Base-by-base conservation (phyloP, 2,329 filamentous ascomycete species). In the Diaporthe amygdali region DNA sequence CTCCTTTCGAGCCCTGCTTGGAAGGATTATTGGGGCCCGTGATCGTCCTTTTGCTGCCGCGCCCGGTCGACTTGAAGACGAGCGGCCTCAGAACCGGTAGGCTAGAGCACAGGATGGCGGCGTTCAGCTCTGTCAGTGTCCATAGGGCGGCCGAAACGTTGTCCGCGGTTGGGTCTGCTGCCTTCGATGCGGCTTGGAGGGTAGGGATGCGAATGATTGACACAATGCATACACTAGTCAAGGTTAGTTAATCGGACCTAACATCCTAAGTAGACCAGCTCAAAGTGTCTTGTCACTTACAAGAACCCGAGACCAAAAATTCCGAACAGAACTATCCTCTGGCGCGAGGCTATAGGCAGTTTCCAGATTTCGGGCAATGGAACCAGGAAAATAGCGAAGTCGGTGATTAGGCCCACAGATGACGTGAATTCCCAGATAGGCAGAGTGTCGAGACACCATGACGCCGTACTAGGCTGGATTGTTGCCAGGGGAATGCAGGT, bases 261-360 rank as follows among this genome's bases (percentile, higher is more conserved):
- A 34, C 1, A 14, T 5, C 20, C 1, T 32, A 30, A 27, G 2
- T 2, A 10, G 14, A 12, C 17, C 5, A 32, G 30, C 2, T 1
- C 49, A 52, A 8, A n/a, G 14, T 25, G 12, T 20, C 30, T 15
- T 32, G 32, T 10, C 14, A 77, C 76, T 74, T 69, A 80, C 78
- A 79, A 77, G 72, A 80, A 80, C 7, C 79, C 79, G 12, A 80
- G 75, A 37, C 76, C 75, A 49, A 80, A 80, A 44, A 80, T 76
- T 17, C 73, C 74, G 12, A 78, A 69, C 7, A 80, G 71, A 64
- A 79, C 71, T 27, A 76, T 59, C 66, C 77, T 79, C 66, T 80
- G 78, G 59, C 70, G 76, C 22, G 59, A 59, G 6, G 74, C 74
- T 2, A 79, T 73, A 4, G 76, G 75, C 0, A 79, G 72, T 68